Base-by-base conservation (phyloP, 352 stramenopile species). In the Pythium folliculosum region DNA sequence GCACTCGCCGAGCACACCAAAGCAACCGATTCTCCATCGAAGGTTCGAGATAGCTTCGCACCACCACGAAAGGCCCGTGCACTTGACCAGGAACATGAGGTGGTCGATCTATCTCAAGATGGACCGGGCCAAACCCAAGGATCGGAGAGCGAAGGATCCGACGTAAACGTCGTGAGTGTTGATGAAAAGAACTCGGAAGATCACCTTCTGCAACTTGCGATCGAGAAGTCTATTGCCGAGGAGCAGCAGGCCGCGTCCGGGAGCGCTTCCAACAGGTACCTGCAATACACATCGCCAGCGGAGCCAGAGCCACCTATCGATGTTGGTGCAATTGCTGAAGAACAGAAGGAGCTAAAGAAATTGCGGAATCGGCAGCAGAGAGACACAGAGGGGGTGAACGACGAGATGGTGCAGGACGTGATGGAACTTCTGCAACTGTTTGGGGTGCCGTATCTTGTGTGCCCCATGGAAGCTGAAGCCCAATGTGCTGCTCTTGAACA, bases 381-480 rank as follows among this genome's bases (percentile, higher is more conserved):
- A 10, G 95, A 99, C 59, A 89, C 90, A n/a, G 94, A 97, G 62
- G 92, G 89, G 14, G 89, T 99, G 25, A 98, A 93, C 19, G 95
- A 99, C 49, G 97, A 99, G 69, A 99, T 99, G 97, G 93, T 97
- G 45, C 80, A 95, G 47, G 97, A 99, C 56, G 92, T 99, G 5
- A 98, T 99, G 81, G 80, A 96, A 7, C 75, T 99, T 14, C 71
- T 99, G 19, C 84, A 78, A n/a, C 75, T 99, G 4, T 99, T 99
- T 83, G 98, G 97, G 3, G 91, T 99, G 19, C 98, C 98, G 0
- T 99, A 97, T 74, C 73, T 99, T n/a, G 94, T 99, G 32, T 97
- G 97, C n/a, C 98, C 98, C 1, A 98, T 98, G 79, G 98, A 99
- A 80, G 98, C 98, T 2, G 98, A 99, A 79, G 97, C 97, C 5